A percentile compares a stretch with the other conserved stretches of the same genome.
phyloP scores from a whole-genome alignment of 768 basidiomycete species.

The Suillus occidentalis region DNA sequence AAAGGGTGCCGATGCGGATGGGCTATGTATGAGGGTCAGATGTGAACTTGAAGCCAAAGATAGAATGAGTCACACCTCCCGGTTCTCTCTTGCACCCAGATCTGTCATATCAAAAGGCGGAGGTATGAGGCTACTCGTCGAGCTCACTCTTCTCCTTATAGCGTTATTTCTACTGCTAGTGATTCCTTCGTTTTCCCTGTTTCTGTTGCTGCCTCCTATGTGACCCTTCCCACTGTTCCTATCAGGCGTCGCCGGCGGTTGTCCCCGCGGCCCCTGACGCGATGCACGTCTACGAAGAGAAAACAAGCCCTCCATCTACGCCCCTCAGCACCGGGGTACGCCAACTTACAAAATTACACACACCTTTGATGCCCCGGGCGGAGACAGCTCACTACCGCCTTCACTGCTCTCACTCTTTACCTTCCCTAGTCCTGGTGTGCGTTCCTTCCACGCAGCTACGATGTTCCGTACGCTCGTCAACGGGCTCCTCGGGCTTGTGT shows the following conservation, averaged over 20 bases:
- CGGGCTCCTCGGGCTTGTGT: conserved; percentile 65
- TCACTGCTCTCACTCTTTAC: conserved; percentile 17
- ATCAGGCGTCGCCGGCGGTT: conserved; percentile 8
- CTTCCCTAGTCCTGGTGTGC: conserved; percentile 49
- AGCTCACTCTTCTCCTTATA: conserved; percentile 14
- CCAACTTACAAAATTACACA: background rate
- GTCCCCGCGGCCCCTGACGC: conserved; percentile 18
- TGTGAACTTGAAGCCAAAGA: background rate
- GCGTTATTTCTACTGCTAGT: background rate
- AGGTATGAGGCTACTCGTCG: conserved; percentile 36
- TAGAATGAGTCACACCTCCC: conserved; percentile 39
- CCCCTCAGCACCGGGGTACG: background rate
- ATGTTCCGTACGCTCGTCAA: conserved; percentile 76
- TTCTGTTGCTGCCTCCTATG: conserved; percentile 10
- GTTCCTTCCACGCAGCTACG: conserved; percentile 79
- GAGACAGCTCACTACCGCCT: conserved; percentile 18
- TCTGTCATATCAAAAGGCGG: conserved; percentile 50
- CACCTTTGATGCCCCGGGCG: conserved; percentile 7
- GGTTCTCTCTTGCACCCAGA: conserved; percentile 40
- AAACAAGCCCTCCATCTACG: conserved; percentile 28
- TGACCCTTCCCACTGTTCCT: conserved; percentile 18
- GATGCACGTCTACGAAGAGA: conserved; percentile 34
- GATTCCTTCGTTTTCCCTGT: background rate
- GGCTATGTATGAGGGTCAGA: conserved; percentile 54
- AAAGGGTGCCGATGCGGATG: conserved; percentile 78